Evolutionary conservation across 108 stramenopile genomes (phyloP).

Genomic region (Pseudonitzschia multistriata): DNA sequence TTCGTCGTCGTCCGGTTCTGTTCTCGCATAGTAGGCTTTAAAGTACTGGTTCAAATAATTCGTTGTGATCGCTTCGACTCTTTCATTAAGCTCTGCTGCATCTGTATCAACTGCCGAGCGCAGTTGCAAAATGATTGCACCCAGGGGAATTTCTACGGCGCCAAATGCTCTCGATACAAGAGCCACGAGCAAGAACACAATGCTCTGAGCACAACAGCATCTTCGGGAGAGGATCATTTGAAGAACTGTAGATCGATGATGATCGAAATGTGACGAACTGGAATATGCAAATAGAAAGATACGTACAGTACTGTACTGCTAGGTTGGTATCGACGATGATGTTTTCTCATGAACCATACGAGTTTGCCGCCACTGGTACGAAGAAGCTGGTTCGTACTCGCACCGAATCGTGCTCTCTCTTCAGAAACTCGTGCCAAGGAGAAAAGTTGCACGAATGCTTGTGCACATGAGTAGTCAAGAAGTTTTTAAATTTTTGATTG

Average conservation of each 20-base stretch:
- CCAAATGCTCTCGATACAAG: not conserved
- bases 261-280: not conserved
- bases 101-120: slow-evolving; percentile 21
- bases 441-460: no score
- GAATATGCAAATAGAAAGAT: not conserved
- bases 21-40: slow-evolving; percentile 24
- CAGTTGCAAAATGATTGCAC: slow-evolving; percentile 28
- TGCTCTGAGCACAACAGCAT: not conserved
- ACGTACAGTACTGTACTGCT: no score
- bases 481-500: not conserved
- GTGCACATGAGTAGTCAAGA: no score
- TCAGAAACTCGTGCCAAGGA: no score
- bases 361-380: no score
- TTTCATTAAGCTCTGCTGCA: not conserved
- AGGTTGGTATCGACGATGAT: not conserved
- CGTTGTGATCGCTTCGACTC: slow-evolving; percentile 6
- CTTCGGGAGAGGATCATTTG: not conserved
- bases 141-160: slow-evolving; percentile 12
- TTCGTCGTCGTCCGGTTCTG: not conserved
- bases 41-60: slow-evolving; percentile 32
- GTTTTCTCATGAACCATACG: no score
- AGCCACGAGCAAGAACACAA: not conserved
- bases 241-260: not conserved
- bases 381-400: no score
- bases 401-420: no score